Base-by-base conservation (phyloP, 1,284 basidiomycete species). In the Apiotrichum mycotoxinovorans region DNA sequence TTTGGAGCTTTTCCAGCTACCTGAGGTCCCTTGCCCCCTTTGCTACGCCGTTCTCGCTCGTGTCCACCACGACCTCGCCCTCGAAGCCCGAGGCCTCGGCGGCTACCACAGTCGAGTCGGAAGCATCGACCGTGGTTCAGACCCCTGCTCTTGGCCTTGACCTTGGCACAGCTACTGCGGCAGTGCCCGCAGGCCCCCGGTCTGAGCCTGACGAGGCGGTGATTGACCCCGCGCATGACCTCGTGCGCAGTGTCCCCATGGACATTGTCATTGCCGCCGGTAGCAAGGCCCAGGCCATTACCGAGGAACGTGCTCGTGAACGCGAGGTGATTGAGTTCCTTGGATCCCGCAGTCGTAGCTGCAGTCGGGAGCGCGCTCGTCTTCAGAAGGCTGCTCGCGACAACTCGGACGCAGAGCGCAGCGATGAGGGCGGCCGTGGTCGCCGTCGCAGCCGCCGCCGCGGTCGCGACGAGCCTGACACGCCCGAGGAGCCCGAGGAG, bases 181-280 rank as follows among this genome's bases (percentile, higher is more conserved):
- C 53, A 3, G n/a, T 46, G 7, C 30, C 49, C 15, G 49, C 44
- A 15, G 46, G 14, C n/a, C 46, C n/a, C 12, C 45, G 34, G n/a
- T 35, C 26, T 11, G 48, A 55, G 25, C n/a, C 22, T 2, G 15
- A 48, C 18, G 42, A 45, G 11, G 33, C 33, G 37, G 25, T 34
- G 35, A 23, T 23, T 54, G 49, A 27, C 63, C 57, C 15, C 20
- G 59, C 61, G 20, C 57, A 64, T 30, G 62, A 72, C 41, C 58
- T 74, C 46, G 74, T 75, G 26, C 60, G 71, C 43, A 70, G 67
- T 50, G 57, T 75, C 1, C 74, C 74, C 8, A 68, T 75, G 68
- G 67, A 75, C 58, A 75, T 75, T 54, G 64, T 68, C 27, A 41
- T 70, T 18, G 67, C 68, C 12, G 33, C 59, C 0, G 61, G 59